Conservation (phyloP, 306 rosid genomes). For the Betula pendula region DNA sequence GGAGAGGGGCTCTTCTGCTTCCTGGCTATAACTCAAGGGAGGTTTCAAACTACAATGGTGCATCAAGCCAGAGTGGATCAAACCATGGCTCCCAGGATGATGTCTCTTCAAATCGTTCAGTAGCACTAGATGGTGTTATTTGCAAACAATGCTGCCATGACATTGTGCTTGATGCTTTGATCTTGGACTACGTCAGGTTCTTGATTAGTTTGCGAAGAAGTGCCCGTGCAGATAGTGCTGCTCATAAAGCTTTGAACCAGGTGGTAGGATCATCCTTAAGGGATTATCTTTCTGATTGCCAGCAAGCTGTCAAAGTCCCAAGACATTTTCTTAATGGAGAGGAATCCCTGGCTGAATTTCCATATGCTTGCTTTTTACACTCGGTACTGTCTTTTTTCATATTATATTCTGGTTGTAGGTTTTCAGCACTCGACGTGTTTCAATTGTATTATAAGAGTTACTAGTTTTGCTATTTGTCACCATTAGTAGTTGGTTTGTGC, state of each 20-base stretch:
- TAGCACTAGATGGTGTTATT: constrained; percentile 65
- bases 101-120: constrained; percentile 58
- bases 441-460: background rate
- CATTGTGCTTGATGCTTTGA: constrained; percentile 67
- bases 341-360: constrained; percentile 93
- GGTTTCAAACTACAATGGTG: constrained; percentile 50
- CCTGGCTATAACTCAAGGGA: constrained; percentile 61
- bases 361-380: constrained; percentile 78
- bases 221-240: constrained; percentile 70
- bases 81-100: constrained; percentile 59
- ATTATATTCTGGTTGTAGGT: constrained; percentile 28
- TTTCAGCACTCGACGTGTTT: constrained; percentile 12
- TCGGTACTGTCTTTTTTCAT: constrained; percentile 52
- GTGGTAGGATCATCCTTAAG: constrained; percentile 57
- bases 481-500: background rate
- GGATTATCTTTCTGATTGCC: constrained; percentile 47
- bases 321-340: constrained; percentile 59
- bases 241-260: constrained; percentile 67
- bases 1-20: constrained; percentile 89
- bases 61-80: constrained; percentile 63
- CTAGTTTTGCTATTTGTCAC: background rate
- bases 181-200: constrained; percentile 86
- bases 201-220: constrained; percentile 73
- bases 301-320: constrained; percentile 38
- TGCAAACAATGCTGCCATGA: constrained; percentile 84